Percentiles rank a stretch among this genome's conserved stretches.
Conservation (phyloP, 2,329 filamentous ascomycete species). For the Cladophialophora exuberans region DNA sequence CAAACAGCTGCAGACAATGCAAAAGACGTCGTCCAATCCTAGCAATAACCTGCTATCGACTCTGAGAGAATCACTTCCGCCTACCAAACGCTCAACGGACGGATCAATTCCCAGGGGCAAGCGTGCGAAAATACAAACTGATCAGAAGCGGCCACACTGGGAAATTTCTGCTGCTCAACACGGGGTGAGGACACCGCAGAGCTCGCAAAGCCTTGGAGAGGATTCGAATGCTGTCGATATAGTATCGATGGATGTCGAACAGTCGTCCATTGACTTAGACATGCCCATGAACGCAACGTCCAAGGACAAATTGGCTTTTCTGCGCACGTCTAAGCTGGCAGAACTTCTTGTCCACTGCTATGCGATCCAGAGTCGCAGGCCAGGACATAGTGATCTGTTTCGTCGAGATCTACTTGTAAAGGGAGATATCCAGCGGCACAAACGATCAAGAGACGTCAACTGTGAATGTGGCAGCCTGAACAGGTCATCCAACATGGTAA, state of each 20-base stretch:
- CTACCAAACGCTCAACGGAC: conserved; percentile 12
- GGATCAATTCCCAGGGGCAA: conserved; percentile 1
- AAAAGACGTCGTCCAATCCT: conserved; percentile 28
- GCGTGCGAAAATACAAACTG: conserved; percentile 4
- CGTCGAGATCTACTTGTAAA: conserved; percentile 11
- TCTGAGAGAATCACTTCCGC: conserved; percentile 9
- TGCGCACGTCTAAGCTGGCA: conserved; percentile 14
- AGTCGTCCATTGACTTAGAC: neutral
- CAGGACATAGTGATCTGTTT: conserved; percentile 7
- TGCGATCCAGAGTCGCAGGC: conserved; percentile 12
- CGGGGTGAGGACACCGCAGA: neutral
- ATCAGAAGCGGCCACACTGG: neutral
- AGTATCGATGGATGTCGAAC: too few relatives aligned
- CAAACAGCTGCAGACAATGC: conserved; percentile 28
- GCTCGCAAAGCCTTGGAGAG: neutral
- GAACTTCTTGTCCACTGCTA: conserved; percentile 23
- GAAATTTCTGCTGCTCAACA: neutral
- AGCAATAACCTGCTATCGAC: conserved; percentile 27
- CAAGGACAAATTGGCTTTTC: neutral
- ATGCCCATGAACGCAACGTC: neutral
- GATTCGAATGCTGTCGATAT: neutral
- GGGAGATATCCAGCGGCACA: conserved; percentile 13
- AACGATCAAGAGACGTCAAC: conserved; percentile 7
- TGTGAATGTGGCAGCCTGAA: conserved; percentile 24
- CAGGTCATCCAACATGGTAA: conserved; percentile 13